phyloP scores from a whole-genome alignment of 768 basidiomycete genomes.

The Pleurotus platypus region DNA sequence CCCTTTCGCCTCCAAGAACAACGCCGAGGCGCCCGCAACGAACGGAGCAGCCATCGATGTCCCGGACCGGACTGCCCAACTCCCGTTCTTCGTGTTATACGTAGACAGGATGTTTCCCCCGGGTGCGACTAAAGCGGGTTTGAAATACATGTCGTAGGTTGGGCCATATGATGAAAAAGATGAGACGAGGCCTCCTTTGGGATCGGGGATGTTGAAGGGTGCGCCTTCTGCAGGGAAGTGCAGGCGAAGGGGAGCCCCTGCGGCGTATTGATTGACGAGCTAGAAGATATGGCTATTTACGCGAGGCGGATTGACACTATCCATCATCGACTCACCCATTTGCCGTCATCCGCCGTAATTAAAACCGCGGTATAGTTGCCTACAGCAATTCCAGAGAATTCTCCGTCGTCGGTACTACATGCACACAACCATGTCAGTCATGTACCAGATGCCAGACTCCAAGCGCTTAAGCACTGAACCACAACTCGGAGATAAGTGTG shows the following conservation, averaged over 20 bases:
- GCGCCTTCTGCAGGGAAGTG: conserved; percentile 29
- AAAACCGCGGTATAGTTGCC: conserved; percentile 44
- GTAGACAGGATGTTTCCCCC: conserved; percentile 49
- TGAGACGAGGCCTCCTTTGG: conserved; percentile 51
- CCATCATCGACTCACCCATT: conserved; percentile 37
- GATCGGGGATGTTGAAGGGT: conserved; percentile 37
- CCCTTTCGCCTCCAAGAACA: conserved; percentile 35
- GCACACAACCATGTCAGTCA: neutral
- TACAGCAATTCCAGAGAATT: conserved; percentile 37
- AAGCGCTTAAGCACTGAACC: too few relatives aligned
- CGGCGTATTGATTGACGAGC: conserved; percentile 29
- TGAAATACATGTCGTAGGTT: conserved; percentile 37
- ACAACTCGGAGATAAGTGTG: too few relatives aligned
- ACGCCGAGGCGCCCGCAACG: conserved; percentile 36
- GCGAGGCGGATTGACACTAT: neutral
- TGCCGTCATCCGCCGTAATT: conserved; percentile 53
- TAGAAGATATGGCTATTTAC: conserved; percentile 16
- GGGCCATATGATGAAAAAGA: conserved; percentile 39
- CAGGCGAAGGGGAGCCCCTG: conserved; percentile 22
- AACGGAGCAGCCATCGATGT: conserved; percentile 40
- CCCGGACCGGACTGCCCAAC: conserved; percentile 34
- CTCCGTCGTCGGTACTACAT: conserved; percentile 40
- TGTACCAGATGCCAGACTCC: too few relatives aligned
- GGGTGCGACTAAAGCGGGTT: conserved; percentile 43
- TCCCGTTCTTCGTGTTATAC: conserved; percentile 31